Conservation (phyloP, 108 stramenopile species). For the Pseudonitzschia multiseries region DNA sequence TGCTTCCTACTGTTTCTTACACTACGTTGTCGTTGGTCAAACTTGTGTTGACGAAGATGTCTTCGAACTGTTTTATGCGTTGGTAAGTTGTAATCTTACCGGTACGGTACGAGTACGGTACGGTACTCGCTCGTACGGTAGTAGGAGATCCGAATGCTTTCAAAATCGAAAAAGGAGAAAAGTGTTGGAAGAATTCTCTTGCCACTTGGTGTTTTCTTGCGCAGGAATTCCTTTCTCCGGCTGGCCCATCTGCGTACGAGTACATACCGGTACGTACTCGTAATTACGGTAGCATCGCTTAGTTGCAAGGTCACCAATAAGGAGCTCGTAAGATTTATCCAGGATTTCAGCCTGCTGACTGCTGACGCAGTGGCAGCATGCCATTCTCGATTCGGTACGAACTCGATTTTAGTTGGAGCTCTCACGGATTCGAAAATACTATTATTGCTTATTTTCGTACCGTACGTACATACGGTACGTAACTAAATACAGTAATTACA, state of each 20-base stretch:
- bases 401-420: neutral
- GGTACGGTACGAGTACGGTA: no score
- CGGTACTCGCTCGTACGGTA: no score
- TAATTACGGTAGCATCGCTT: no score
- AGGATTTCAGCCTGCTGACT: neutral
- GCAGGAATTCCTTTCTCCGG: neutral
- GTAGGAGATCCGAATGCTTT: no score
- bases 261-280: no score
- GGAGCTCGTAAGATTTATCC: neutral
- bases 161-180: neutral
- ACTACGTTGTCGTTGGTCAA: no score
- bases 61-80: neutral
- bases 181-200: constrained; percentile 1
- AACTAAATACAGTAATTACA: no score
- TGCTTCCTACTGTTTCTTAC: neutral
- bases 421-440: neutral
- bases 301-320: neutral
- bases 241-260: neutral
- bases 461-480: no score
- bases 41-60: no score
- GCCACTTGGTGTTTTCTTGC: neutral
- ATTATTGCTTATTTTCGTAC: no score
- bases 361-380: neutral
- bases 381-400: neutral
- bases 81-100: no score